Evolutionary conservation across 2,329 filamentous ascomycete species (phyloP).

Genomic region (Fusarium floridanum): DNA sequence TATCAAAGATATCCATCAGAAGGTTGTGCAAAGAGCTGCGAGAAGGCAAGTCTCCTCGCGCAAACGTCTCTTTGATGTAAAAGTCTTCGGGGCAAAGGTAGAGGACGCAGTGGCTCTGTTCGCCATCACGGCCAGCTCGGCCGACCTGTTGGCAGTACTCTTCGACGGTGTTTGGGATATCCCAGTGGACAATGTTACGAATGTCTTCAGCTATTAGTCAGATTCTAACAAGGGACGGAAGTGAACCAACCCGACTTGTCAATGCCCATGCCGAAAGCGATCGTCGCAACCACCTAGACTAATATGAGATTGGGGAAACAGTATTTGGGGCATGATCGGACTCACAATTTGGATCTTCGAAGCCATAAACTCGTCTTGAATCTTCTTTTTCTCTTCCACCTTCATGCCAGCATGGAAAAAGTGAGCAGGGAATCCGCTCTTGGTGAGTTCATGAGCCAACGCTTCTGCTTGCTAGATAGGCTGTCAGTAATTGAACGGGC

Average conservation of each 20-base stretch:
- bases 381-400: conserved; percentile 56
- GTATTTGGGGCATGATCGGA: rapidly evolving
- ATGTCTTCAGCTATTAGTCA: conserved; percentile 54
- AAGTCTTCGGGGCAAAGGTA: conserved; percentile 70
- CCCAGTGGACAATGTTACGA: conserved; percentile 67
- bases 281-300: conserved; percentile 58
- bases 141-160: conserved; percentile 71
- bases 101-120: conserved; percentile 67
- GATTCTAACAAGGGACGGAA: rapidly evolving
- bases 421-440: conserved; percentile 56
- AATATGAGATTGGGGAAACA: background rate
- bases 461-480: conserved; percentile 56
- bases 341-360: conserved; percentile 54
- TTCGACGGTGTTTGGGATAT: conserved; percentile 64
- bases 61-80: conserved; percentile 70
- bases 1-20: conserved; percentile 64
- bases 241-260: conserved; percentile 58
- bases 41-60: conserved; percentile 70
- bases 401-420: conserved; percentile 66
- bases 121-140: conserved; percentile 67
- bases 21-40: conserved; percentile 60
- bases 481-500: conserved; percentile 12
- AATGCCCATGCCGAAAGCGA: conserved; percentile 72
- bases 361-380: conserved; percentile 67
- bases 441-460: conserved; percentile 54